Evolutionary conservation across 306 rosid species (phyloP), one percentile per base, ranked within the genome.

Genomic region (Sindora glabra): DNA sequence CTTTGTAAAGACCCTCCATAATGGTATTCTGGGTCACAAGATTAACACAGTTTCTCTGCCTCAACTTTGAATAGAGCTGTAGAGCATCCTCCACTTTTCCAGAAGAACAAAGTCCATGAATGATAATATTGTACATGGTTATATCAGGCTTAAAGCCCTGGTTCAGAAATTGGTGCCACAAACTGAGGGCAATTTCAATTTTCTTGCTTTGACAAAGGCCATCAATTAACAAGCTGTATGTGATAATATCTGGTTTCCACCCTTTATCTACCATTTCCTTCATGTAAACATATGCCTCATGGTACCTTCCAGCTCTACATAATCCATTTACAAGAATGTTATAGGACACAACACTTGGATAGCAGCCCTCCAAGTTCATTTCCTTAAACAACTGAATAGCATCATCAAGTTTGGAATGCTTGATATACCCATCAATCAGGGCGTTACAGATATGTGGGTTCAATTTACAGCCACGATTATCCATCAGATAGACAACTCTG

Each of bases 1-100:
- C 74, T 73, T 80, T 86, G 81, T 79, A 84, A 69, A 86, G 78
- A 2, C 99, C 99, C 59, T 83, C 89, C 94, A 92, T 86, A 33
- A 92, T 67, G 70, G 95, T 94, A 77, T 94, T 94, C 65, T 86
- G 77, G 3, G 94, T 89, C 29, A 86, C 90, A 66, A 89, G 86
- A 77, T 86, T 83, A 34, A 62, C 59, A 59, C 75, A 76, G 34
- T 73, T 73, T 72, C 54, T 71, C 51, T 64, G 66, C 72, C 65
- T 59, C 82, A 89, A 80, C 68, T 53, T 74, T 40, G 74, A 74
- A 89, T 76, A 94, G 53, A 89, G 76, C 74, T 71, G 80, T 77
- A 84, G 33, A 47, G 95, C 96, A 63, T 55, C 59, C 49, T 78
- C 74, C 47, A 80, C 67, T 67, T 89, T 94, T 22, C 85, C 85